Conservation (phyloP, 75 land plant genomes). For the Azolla pinnata region DNA sequence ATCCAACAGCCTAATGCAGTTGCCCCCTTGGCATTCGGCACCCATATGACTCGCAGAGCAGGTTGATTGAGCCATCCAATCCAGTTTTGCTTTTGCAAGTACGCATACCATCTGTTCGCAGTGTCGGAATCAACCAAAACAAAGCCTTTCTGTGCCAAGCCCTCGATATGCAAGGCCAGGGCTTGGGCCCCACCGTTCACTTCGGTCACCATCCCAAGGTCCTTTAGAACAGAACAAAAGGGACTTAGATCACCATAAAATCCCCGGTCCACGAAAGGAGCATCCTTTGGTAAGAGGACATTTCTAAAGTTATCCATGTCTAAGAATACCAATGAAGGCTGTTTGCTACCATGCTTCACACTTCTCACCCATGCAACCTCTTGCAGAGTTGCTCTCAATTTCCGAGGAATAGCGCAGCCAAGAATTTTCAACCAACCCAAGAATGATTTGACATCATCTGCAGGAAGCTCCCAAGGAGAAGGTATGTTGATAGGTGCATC, state of each 20-base stretch:
- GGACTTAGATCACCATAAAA: slow-evolving; percentile 7
- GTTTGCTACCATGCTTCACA: background rate
- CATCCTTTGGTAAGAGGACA: background rate
- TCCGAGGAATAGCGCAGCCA: background rate
- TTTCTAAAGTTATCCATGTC: background rate
- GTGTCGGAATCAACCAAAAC: background rate
- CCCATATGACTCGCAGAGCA: background rate
- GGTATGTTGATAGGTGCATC: slow-evolving; percentile 2
- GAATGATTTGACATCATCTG: background rate
- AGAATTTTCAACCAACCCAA: slow-evolving; percentile 1
- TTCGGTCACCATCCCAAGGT: slow-evolving; percentile 3
- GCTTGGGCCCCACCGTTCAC: background rate
- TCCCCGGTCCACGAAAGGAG: slow-evolving; percentile 7
- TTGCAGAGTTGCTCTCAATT: background rate
- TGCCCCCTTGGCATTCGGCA: background rate
- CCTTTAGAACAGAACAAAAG: background rate
- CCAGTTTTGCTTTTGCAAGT: background rate
- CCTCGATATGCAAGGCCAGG: slow-evolving; percentile 3
- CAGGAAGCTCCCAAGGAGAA: background rate
- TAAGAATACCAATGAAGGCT: slow-evolving; percentile 1
- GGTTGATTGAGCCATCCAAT: background rate
- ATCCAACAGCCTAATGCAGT: background rate
- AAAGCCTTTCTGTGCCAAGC: background rate
- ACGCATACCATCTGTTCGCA: background rate
- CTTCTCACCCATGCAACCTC: slow-evolving; percentile 4